These are phyloP conservation scores for Limonium bicolor DNA, from an alignment of 148 eudicot genomes.

Conservation along the genomic window DNA sequence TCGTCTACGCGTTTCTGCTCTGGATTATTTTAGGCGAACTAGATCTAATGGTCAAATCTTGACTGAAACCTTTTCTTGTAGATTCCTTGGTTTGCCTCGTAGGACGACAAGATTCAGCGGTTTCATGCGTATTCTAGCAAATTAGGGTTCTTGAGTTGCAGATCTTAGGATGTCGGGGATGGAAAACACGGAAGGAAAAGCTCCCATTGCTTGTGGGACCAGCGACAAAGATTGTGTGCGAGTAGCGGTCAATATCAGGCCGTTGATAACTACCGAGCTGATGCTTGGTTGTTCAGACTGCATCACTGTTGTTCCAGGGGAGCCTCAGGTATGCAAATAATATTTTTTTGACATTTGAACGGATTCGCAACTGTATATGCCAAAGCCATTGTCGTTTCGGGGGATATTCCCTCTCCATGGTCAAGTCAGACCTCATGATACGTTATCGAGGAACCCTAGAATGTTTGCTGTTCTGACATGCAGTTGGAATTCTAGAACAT, in stretches of 20 bases:
- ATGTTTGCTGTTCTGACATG: too few relatives aligned
- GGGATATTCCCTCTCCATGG: too few relatives aligned
- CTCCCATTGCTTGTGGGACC: not conserved
- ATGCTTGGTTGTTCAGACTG: slow-evolving; percentile 63
- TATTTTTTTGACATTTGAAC: too few relatives aligned
- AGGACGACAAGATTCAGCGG: not conserved
- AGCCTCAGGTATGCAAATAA: slow-evolving; percentile 63
- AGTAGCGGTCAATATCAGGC: slow-evolving; percentile 70
- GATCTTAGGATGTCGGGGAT: slow-evolving; percentile 2
- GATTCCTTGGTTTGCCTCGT: not conserved
- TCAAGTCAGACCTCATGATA: too few relatives aligned
- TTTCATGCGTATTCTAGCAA: not conserved
- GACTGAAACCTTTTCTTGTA: not conserved
- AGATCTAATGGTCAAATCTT: not conserved
- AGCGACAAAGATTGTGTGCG: slow-evolving; percentile 41
- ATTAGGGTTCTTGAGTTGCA: not conserved
- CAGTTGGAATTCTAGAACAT: too few relatives aligned
- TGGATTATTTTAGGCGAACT: not conserved
- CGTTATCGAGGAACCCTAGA: too few relatives aligned
- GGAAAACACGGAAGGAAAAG: slow-evolving; percentile 24
- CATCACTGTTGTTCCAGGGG: slow-evolving; percentile 36
- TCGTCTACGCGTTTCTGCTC: not conserved
- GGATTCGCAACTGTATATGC: too few relatives aligned
- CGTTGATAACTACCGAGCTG: slow-evolving; percentile 61
- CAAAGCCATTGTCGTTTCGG: too few relatives aligned